Base-by-base conservation (phyloP, 805 yeast genomes). In the Yarrowia porcina region DNA sequence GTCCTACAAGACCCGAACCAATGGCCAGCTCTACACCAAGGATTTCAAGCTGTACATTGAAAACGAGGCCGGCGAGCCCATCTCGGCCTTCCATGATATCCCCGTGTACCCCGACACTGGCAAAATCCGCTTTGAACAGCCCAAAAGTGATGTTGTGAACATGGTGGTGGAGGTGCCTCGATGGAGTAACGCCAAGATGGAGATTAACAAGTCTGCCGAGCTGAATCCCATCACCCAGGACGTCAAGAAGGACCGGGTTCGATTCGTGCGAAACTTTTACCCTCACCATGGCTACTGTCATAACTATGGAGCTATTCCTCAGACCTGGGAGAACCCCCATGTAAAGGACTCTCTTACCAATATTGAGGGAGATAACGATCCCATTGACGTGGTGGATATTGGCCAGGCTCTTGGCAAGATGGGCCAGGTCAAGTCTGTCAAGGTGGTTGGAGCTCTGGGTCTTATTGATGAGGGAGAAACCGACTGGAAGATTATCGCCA, bases 321-420 rank as follows among this genome's bases (percentile, higher is more conserved):
- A 89, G 77, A 93, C 98, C 3, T 93, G 98, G 98, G 99, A 93
- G 76, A 96, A 94, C 72, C 96, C 96, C n/a, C 83, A 86, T 64
- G 78, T 77, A 60, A 70, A 67, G 63, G 79, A 76, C 69, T 72
- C 75, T 30, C 80, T 73, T 65, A 77, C 82, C 64, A 80, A 76
- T 71, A 82, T 80, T 35, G 75, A 76, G 65, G 99, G 99, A 65
- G 99, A 93, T 76, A 89, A 90, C 72, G 99, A 93, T 75, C 99
- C 99, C 3, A 77, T 93, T 66, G 99, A 93, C 72, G 92, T 92
- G 49, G 86, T 97, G 72, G 99, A 93, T 71, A 90, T 93, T 64
- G 96, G 97, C 20, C 78, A 82, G 45, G 67, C 71, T 10, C 80
- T 87, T 3, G 79, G 83, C 39, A 35, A 59, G 5, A 79, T 84